These are phyloP conservation scores for Pseudogymnoascus destructans DNA, from an alignment of 2,329 filamentous ascomycete species.

Conservation along the genomic window DNA sequence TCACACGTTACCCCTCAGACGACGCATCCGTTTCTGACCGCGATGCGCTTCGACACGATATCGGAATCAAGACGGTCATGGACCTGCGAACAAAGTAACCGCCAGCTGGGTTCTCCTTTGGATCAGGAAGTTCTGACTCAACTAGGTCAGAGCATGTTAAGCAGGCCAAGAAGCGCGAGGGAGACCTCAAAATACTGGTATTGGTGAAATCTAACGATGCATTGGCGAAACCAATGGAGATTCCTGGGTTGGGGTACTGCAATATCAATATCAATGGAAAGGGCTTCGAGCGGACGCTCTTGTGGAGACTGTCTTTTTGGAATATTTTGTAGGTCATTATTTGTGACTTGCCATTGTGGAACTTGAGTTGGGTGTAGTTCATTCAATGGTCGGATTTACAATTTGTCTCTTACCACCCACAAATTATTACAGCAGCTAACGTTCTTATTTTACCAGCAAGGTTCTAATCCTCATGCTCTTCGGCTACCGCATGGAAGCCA, in stretches of 20 bases:
- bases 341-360: not conserved
- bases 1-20: constrained; percentile 35
- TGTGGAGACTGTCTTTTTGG: constrained; percentile 55
- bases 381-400: not conserved
- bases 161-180: constrained; percentile 48
- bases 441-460: constrained; percentile 30
- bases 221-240: constrained; percentile 42
- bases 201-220: constrained; percentile 37
- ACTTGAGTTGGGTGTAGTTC: not conserved
- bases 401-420: not conserved
- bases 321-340: constrained; percentile 41
- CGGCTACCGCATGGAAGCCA: constrained; percentile 56
- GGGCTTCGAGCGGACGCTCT: constrained; percentile 52
- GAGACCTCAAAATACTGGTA: constrained; percentile 33
- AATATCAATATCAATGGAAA: constrained; percentile 62
- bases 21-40: constrained; percentile 57
- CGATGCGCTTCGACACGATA: constrained; percentile 41
- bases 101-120: not conserved
- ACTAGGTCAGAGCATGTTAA: constrained; percentile 52
- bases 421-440: not conserved
- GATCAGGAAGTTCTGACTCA: constrained; percentile 28
- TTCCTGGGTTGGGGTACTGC: constrained; percentile 49
- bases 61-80: constrained; percentile 58
- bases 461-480: constrained; percentile 49
- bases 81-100: constrained; percentile 65